phyloP scores from a whole-genome alignment of 306 rosid species.

The Casuarina cunninghamiana region DNA sequence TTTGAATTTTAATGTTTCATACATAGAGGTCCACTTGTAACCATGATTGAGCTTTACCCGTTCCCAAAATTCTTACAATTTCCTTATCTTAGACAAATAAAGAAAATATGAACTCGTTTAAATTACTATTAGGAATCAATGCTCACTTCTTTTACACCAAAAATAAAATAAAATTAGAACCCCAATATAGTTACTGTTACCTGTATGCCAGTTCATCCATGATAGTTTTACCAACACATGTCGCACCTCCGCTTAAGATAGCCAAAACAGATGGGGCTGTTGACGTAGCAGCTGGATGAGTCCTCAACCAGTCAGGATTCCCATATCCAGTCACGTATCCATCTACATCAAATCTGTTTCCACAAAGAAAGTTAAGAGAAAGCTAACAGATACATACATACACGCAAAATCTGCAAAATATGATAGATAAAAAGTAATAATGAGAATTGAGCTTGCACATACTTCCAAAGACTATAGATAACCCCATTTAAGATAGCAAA shows the following conservation, averaged over 20 bases:
- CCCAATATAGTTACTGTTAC: conserved; percentile 26
- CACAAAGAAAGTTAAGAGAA: not conserved
- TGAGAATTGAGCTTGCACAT: not conserved
- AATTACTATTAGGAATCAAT: not conserved
- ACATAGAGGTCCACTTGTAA: not conserved
- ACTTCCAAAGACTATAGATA: not conserved
- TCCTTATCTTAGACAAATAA: not conserved
- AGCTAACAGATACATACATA: not conserved
- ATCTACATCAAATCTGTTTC: conserved; percentile 74
- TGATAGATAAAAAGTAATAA: not conserved
- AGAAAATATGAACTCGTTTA: not conserved
- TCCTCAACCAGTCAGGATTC: conserved; percentile 89
- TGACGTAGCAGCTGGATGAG: conserved; percentile 71
- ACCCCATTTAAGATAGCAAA: not conserved
- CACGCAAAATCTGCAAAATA: not conserved
- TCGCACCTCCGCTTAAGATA: conserved; percentile 74
- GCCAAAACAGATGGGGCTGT: conserved; percentile 71
- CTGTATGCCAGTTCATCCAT: conserved; percentile 98
- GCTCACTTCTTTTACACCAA: not conserved
- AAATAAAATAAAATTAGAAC: not conserved
- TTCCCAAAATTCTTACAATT: not conserved
- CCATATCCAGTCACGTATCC: conserved; percentile 83
- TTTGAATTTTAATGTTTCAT: not conserved
- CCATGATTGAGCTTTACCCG: not conserved
- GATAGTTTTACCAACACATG: conserved; percentile 76